A percentile compares a stretch with the other conserved stretches of the same genome.
Conservation (phyloP, 2,329 filamentous ascomycete species). For the Calonectria honghensis region DNA sequence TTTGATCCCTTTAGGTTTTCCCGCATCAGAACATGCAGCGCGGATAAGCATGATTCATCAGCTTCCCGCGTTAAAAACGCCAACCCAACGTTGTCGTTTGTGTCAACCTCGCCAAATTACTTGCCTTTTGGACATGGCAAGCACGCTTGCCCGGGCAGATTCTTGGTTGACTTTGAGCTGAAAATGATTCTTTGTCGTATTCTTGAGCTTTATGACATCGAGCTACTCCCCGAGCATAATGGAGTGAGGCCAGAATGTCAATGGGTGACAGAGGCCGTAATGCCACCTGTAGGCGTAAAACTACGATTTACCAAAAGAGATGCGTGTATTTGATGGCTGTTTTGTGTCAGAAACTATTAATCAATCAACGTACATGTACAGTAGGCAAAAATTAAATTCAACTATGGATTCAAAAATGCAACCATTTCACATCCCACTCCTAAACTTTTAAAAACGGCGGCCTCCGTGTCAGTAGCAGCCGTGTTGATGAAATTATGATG, state of each 20-base stretch:
- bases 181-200: conserved; percentile 35
- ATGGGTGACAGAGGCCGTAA: conserved; percentile 39
- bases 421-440: not conserved
- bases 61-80: not conserved
- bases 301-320: conserved; percentile 26
- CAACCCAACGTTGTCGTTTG: conserved; percentile 30
- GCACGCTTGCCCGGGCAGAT: conserved; percentile 39
- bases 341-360: not conserved
- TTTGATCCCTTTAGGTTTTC: conserved; percentile 39
- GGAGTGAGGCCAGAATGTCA: conserved; percentile 29
- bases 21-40: not conserved
- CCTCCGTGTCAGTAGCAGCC: not conserved
- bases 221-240: conserved; percentile 32
- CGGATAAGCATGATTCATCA: no score
- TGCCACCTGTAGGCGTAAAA: conserved; percentile 38
- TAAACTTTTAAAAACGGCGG: not conserved
- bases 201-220: conserved; percentile 27
- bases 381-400: not conserved
- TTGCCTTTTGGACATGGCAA: conserved; percentile 40
- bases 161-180: conserved; percentile 39
- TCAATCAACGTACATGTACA: not conserved
- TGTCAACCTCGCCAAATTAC: conserved; percentile 37
- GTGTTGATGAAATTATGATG: not conserved
- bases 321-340: not conserved
- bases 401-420: not conserved